Percentiles rank a stretch among this genome's conserved stretches.
These are phyloP conservation scores for Tulasnella sp. DNA, from an alignment of 768 basidiomycete genomes.

Conservation along the genomic window DNA sequence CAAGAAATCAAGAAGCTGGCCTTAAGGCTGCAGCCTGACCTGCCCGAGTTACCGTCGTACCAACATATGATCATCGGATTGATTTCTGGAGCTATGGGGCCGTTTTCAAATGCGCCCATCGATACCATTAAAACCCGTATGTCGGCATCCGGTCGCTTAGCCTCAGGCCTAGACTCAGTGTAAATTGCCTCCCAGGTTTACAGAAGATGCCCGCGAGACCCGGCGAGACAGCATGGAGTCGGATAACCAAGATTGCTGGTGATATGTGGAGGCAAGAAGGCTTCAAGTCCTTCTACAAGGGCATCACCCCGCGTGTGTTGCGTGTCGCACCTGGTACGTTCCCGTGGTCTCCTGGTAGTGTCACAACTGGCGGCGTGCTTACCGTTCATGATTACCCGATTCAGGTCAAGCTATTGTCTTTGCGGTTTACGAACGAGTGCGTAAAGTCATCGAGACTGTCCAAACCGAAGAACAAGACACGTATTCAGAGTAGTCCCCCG, in stretches of 20 bases:
- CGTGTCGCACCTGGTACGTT: conserved; percentile 84
- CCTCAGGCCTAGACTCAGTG: neutral
- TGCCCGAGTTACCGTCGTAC: conserved; percentile 79
- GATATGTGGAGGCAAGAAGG: conserved; percentile 96
- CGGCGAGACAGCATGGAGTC: conserved; percentile 72
- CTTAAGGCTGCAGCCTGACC: conserved; percentile 70
- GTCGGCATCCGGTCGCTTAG: conserved; percentile 35
- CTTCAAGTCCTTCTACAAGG: conserved; percentile 89
- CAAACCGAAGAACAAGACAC: conserved; percentile 57
- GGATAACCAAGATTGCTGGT: conserved; percentile 73
- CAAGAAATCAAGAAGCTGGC: conserved; percentile 91
- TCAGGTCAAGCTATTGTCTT: conserved; percentile 83
- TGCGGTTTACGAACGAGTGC: conserved; percentile 91
- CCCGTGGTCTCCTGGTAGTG: too few relatives aligned
- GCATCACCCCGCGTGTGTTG: conserved; percentile 93
- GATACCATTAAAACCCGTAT: conserved; percentile 92
- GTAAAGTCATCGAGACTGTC: conserved; percentile 66
- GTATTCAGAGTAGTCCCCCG: conserved; percentile 55
- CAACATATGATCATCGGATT: conserved; percentile 95
- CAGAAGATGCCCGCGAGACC: conserved; percentile 76
- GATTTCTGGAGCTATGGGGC: conserved; percentile 96
- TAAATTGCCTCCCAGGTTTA: conserved; percentile 50
- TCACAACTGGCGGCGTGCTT: neutral
- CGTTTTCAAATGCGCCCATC: conserved; percentile 95
- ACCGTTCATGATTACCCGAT: neutral